Conservation (phyloP, 116 monocot species). For the Thalassia testudinum region DNA sequence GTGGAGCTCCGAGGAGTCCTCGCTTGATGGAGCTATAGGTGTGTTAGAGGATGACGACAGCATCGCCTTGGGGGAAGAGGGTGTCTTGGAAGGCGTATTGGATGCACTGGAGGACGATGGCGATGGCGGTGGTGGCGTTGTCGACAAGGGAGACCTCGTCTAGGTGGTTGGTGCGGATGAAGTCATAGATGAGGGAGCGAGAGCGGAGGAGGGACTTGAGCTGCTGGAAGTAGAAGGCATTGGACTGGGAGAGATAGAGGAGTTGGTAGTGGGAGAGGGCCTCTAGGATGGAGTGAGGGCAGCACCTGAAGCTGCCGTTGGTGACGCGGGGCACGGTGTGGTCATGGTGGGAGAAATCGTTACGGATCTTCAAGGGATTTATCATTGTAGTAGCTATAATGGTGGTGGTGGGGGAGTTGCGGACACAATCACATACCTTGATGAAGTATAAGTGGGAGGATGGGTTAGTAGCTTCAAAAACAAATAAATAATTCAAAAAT, state of each 20-base stretch:
- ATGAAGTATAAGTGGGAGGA: no score
- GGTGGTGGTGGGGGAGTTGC: no score
- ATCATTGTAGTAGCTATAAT: no score
- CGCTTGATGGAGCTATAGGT: constrained; percentile 62
- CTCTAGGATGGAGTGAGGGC: constrained; percentile 24
- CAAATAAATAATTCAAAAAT: no score
- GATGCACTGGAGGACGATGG: constrained; percentile 63
- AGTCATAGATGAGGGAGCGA: constrained; percentile 8
- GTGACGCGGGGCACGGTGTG: constrained; percentile 24
- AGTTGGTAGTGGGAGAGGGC: constrained; percentile 15
- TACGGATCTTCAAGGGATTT: constrained; percentile 13
- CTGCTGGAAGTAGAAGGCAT: constrained; percentile 28
- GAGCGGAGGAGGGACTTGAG: constrained; percentile 18
- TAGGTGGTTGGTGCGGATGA: constrained; percentile 21
- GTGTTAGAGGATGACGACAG: constrained; percentile 62
- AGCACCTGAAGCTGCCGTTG: constrained; percentile 41
- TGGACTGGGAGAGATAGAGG: constrained; percentile 23
- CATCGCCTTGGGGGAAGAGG: constrained; percentile 35
- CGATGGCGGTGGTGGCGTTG: constrained; percentile 61
- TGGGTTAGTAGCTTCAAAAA: no score
- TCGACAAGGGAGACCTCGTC: constrained; percentile 38
- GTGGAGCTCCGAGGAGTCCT: constrained; percentile 24
- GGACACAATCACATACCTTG: no score
- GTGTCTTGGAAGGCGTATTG: constrained; percentile 43
- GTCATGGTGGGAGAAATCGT: constrained; percentile 28